A percentile compares a stretch with the other conserved stretches of the same genome.
Conservation (phyloP, 2,329 filamentous ascomycete species). For the Lasiodiplodia hormozganensis region DNA sequence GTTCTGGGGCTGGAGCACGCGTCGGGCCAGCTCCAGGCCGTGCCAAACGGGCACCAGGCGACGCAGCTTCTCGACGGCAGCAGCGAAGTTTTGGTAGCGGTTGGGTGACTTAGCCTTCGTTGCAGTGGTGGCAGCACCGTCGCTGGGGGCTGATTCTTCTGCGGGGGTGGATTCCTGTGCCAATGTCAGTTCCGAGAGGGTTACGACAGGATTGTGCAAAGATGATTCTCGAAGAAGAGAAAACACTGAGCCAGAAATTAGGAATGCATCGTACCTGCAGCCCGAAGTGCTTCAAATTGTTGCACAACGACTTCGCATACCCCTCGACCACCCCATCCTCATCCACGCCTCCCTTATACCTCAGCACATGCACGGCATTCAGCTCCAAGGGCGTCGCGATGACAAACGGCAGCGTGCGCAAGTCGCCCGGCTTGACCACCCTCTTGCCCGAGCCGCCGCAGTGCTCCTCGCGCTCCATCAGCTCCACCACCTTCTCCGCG, state of each 20-base stretch:
- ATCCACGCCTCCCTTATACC: constrained; percentile 41
- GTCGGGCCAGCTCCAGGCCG: constrained; percentile 51
- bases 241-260: neutral
- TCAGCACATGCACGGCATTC: constrained; percentile 49
- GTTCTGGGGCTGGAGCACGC: constrained; percentile 44
- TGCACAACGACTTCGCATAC: constrained; percentile 49
- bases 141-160: neutral
- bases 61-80: constrained; percentile 36
- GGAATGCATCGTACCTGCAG: constrained; percentile 31
- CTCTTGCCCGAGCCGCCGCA: constrained; percentile 31
- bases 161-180: neutral
- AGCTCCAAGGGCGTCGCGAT: constrained; percentile 54
- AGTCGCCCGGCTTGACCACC: constrained; percentile 34
- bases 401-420: constrained; percentile 44
- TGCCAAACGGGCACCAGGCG: constrained; percentile 50
- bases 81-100: constrained; percentile 25
- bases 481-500: constrained; percentile 47
- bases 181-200: neutral
- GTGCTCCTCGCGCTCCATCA: constrained; percentile 53
- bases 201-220: neutral
- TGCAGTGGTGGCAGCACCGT: neutral
- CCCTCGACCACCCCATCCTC: constrained; percentile 48
- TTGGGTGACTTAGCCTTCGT: neutral
- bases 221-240: neutral
- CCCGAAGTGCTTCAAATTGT: constrained; percentile 38